These are phyloP conservation scores for Heimioporus retisporus DNA, from an alignment of 1,284 basidiomycete genomes.

Conservation along the genomic window DNA sequence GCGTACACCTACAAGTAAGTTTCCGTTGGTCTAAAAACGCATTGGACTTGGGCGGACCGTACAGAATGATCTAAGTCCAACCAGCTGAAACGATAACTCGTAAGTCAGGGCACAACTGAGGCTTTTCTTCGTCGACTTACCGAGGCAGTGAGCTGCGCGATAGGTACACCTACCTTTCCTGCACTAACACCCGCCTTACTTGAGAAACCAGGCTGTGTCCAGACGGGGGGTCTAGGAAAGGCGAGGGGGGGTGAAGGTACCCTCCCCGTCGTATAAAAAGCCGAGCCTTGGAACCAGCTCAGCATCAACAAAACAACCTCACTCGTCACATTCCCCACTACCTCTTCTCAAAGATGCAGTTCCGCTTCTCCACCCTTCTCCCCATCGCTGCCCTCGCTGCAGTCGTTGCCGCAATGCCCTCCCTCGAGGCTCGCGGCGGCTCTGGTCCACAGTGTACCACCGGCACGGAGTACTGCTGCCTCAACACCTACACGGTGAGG, in stretches of 20 bases:
- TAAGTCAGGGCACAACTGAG: background rate
- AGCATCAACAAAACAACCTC: slow-evolving; percentile 5
- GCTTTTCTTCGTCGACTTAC: background rate
- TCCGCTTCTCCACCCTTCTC: slow-evolving; percentile 17
- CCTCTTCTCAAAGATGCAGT: background rate
- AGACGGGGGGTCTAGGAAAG: background rate
- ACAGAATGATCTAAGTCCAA: background rate
- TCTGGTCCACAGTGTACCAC: slow-evolving; percentile 11
- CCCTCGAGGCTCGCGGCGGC: background rate
- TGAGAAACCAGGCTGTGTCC: background rate
- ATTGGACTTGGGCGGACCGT: background rate
- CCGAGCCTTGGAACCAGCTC: too few relatives aligned
- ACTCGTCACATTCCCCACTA: background rate
- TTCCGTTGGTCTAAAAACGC: background rate
- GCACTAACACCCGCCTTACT: background rate
- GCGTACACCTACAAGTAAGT: background rate
- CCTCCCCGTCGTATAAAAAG: slow-evolving; percentile 18
- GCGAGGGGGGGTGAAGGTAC: background rate
- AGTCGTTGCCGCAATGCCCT: slow-evolving; percentile 16
- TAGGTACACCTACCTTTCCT: too few relatives aligned
- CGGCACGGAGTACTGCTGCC: slow-evolving; percentile 20
- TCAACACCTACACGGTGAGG: slow-evolving; percentile 4
- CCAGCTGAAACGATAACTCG: background rate
- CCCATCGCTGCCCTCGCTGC: slow-evolving; percentile 10
- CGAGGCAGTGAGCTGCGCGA: background rate